A percentile compares a stretch with the other conserved stretches of the same genome.
Evolutionary conservation across 345 rosid genomes (phyloP).

Genomic region (Orychophragmus violaceus): DNA sequence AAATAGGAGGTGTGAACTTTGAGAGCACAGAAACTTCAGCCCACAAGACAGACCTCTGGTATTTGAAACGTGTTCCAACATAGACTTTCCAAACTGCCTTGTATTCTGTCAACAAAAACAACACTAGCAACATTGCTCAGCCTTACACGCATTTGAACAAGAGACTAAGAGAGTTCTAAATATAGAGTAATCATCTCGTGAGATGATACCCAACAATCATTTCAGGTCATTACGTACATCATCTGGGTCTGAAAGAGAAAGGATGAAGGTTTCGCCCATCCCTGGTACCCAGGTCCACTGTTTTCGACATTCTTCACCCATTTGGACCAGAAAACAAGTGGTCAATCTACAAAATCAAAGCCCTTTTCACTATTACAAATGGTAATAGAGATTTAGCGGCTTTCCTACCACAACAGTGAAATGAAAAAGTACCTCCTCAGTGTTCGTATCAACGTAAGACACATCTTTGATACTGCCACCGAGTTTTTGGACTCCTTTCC

Average conservation of each 20-base stretch:
- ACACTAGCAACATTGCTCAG: slow-evolving; percentile 11
- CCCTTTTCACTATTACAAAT: slow-evolving; percentile 18
- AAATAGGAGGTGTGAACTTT: slow-evolving; percentile 45
- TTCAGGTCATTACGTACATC: slow-evolving; percentile 50
- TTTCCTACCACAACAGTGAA: slow-evolving; percentile 11
- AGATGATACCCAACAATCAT: slow-evolving; percentile 19
- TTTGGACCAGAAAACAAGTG: slow-evolving; percentile 58
- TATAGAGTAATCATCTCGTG: slow-evolving; percentile 13
- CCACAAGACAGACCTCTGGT: slow-evolving; percentile 76
- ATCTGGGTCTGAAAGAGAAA: slow-evolving; percentile 82
- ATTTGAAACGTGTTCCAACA: slow-evolving; percentile 82
- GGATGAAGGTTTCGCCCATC: slow-evolving; percentile 81
- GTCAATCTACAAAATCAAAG: slow-evolving; percentile 56
- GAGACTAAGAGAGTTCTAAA: not conserved
- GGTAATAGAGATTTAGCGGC: not conserved
- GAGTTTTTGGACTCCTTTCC: slow-evolving; percentile 79
- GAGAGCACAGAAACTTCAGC: slow-evolving; percentile 82
- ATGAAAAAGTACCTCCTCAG: slow-evolving; percentile 59
- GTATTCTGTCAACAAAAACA: slow-evolving; percentile 50
- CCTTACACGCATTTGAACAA: slow-evolving; percentile 12
- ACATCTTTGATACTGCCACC: slow-evolving; percentile 60
- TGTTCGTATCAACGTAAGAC: slow-evolving; percentile 59
- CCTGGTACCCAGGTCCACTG: slow-evolving; percentile 94
- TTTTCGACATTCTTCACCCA: slow-evolving; percentile 59
- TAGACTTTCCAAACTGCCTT: slow-evolving; percentile 79